Evolutionary conservation across 352 stramenopile genomes (phyloP), one percentile per base, ranked within the genome.

Genomic region (Phytophthora sojae): DNA sequence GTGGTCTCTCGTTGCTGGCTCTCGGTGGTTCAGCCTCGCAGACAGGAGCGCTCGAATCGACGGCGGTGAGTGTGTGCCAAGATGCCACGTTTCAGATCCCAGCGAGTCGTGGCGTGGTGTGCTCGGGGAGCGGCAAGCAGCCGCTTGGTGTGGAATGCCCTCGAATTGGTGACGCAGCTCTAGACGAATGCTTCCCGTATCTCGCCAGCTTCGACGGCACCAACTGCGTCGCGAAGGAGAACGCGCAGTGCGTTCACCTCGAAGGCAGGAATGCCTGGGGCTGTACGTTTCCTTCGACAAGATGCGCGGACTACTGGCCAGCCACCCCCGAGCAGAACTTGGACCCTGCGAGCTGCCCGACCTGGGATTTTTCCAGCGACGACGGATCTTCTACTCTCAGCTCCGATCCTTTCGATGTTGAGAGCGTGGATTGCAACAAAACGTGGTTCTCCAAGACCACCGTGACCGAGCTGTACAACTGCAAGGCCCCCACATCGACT

Each of bases 81-180:
- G 80, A 87, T 51, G 80, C 80, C 15, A 87, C 80, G 14, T 87
- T 82, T 53, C 53, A 57, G 23, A 26, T 83, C 1, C 50, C 76
- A 7, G 57, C 57, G 17, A 67, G 47, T 25, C 74, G 74, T 42
- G 80, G 77, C 15, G 53, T 45, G 6, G 55, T 80, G n/a, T 87
- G 80, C 51, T 71, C 73, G 0, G 80, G 80, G 7, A 26, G 30
- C 29, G 77, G 75, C 4, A 29, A 45, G 0, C 21, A 55, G 23
- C 80, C 80, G 1, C 19, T 61, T 0, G 80, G 80, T 5, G 47
- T 72, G 0, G 54, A 67, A 32, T 88, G 80, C 57, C 80, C 80
- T 42, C 57, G 45, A 11, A 42, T 73, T 15, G 75, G 75, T 6
- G 75, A 80, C 25, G 50, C 59, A 63, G 72, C 77, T 29, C 8